These are phyloP conservation scores for Trifolium pratense DNA, from an alignment of 306 rosid species.

Conservation along the genomic window DNA sequence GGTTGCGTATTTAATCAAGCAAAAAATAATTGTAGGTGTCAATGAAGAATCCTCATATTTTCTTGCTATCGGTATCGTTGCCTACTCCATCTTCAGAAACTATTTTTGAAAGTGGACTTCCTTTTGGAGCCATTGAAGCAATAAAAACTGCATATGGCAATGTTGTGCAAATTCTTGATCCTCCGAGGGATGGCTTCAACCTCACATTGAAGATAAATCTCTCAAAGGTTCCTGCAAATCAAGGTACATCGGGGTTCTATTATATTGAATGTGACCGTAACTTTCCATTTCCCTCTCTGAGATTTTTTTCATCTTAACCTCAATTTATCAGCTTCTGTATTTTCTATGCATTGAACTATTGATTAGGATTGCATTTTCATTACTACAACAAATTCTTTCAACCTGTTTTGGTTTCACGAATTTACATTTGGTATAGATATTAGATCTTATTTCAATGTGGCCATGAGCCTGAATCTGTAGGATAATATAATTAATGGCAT, in stretches of 20 bases:
- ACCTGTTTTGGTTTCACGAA: conserved; percentile 10
- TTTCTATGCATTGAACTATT: conserved; percentile 4
- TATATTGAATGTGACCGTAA: conserved; percentile 48
- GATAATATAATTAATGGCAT: conserved; percentile 4
- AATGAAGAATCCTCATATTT: conserved; percentile 70
- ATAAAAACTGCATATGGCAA: conserved; percentile 80
- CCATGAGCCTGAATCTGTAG: neutral
- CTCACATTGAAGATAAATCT: conserved; percentile 87
- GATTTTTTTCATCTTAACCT: conserved; percentile 30
- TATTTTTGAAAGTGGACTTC: conserved; percentile 74
- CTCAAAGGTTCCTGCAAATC: conserved; percentile 78
- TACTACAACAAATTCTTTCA: neutral
- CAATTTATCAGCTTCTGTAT: conserved; percentile 20
- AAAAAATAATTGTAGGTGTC: conserved; percentile 64
- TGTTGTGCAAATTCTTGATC: conserved; percentile 87
- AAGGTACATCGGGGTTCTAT: conserved; percentile 71
- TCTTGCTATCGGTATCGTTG: conserved; percentile 77
- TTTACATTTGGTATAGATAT: conserved; percentile 12
- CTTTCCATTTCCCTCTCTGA: conserved; percentile 41
- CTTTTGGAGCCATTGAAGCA: conserved; percentile 94
- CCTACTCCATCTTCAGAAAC: conserved; percentile 92
- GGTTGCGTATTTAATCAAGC: conserved; percentile 34
- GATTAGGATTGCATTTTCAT: neutral
- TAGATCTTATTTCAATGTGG: conserved; percentile 21
- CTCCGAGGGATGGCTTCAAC: conserved; percentile 97